Conservation (phyloP, 2,329 filamentous ascomycete genomes). For the Gnomoniopsis sp. region DNA sequence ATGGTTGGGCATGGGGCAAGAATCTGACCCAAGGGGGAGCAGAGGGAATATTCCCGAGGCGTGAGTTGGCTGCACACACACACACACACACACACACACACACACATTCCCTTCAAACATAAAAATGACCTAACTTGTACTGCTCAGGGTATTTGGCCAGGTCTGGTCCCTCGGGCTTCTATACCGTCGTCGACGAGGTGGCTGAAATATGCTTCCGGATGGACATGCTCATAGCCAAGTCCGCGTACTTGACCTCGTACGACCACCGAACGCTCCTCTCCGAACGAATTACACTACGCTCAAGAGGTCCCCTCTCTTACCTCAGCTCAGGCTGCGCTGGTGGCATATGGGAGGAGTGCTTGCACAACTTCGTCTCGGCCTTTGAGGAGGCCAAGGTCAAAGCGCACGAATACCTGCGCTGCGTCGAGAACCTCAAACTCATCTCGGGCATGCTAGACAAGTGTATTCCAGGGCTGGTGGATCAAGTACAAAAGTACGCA, state of each 20-base stretch:
- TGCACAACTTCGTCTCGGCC: slow-evolving; percentile 3
- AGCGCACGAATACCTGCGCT: slow-evolving; percentile 2
- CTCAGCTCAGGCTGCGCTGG: slow-evolving; percentile 4
- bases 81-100: background rate
- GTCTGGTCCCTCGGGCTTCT: background rate
- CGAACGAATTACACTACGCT: background rate
- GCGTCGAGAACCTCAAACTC: slow-evolving; percentile 1
- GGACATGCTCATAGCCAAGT: slow-evolving; percentile 3
- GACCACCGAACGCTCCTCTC: background rate
- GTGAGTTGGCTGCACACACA: background rate
- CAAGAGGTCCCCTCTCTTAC: background rate
- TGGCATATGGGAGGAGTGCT: slow-evolving; percentile 4
- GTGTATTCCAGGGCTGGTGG: background rate
- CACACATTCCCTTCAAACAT: no score
- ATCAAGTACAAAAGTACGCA: slow-evolving; percentile 1
- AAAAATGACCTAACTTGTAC: no score
- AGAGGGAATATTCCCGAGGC: slow-evolving; percentile 2
- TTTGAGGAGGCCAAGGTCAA: background rate
- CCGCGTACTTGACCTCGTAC: background rate
- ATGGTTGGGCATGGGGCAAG: slow-evolving; percentile 9
- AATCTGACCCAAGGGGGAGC: background rate
- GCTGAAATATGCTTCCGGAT: background rate
- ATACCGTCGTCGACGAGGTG: background rate
- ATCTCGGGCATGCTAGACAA: slow-evolving; percentile 3
- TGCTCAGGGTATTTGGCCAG: background rate